Evolutionary conservation across 163 green algal genomes (phyloP).

Genomic region (Volvox carteri): DNA sequence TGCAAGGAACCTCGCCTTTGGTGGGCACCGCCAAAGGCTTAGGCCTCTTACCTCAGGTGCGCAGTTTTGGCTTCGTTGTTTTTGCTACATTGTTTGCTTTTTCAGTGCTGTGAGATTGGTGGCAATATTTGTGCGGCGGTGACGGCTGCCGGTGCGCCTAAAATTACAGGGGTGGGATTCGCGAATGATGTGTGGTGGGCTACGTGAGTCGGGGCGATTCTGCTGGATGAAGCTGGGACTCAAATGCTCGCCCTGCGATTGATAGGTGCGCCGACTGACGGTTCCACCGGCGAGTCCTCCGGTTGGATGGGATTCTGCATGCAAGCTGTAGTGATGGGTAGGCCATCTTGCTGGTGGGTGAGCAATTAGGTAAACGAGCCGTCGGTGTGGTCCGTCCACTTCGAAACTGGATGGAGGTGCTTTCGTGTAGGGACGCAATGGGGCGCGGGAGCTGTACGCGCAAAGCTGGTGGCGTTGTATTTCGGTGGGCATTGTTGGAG

Average conservation of each 20-base stretch:
- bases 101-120: background rate
- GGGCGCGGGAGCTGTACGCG: background rate
- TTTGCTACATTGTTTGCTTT: conserved; percentile 40
- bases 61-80: conserved; percentile 41
- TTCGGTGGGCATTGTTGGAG: conserved; percentile 21
- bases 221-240: conserved; percentile 27
- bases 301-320: background rate
- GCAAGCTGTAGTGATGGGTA: background rate
- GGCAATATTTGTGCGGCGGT: conserved; percentile 8
- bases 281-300: conserved; percentile 13
- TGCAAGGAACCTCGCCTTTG: conserved; percentile 14
- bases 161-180: background rate
- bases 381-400: too few species aligned
- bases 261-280: background rate
- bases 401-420: background rate
- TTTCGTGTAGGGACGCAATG: background rate
- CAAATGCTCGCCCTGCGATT: background rate
- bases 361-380: background rate
- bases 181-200: background rate
- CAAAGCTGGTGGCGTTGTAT: background rate
- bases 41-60: conserved; percentile 6
- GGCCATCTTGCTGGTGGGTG: background rate
- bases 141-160: background rate
- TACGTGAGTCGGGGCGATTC: background rate
- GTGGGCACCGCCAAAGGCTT: conserved; percentile 32